phyloP scores from a whole-genome alignment of 768 basidiomycete genomes.

The Strobilomyces confusus region DNA sequence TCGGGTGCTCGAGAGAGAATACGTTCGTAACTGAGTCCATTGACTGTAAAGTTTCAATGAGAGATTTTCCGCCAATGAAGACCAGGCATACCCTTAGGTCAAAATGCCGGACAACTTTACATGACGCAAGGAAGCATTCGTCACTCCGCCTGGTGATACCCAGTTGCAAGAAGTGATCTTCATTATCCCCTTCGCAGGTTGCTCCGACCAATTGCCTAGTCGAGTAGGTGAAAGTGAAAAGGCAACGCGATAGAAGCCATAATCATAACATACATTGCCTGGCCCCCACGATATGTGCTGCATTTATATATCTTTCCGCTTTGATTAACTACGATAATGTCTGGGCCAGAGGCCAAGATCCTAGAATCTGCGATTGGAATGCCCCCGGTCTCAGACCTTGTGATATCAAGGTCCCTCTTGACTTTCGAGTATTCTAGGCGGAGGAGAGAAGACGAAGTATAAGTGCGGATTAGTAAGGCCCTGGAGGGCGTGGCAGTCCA shows the following conservation, averaged over 20 bases:
- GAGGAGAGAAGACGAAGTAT: slow-evolving; percentile 41
- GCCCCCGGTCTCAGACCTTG: slow-evolving; percentile 38
- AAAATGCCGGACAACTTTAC: slow-evolving; percentile 38
- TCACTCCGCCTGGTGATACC: slow-evolving; percentile 33
- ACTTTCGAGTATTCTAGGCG: slow-evolving; percentile 25
- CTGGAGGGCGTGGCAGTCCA: slow-evolving; percentile 14
- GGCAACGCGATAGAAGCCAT: not conserved
- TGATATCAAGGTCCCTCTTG: slow-evolving; percentile 36
- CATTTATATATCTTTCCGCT: slow-evolving; percentile 50
- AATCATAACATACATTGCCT: slow-evolving; percentile 38
- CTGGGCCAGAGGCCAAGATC: slow-evolving; percentile 30
- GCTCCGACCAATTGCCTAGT: slow-evolving; percentile 21
- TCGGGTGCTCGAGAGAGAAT: slow-evolving; percentile 32
- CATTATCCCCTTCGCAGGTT: slow-evolving; percentile 2
- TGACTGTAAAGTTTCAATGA: slow-evolving; percentile 28
- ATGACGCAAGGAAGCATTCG: slow-evolving; percentile 46
- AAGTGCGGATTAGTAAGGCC: slow-evolving; percentile 41
- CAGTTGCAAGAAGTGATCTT: slow-evolving; percentile 52
- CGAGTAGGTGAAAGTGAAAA: not conserved
- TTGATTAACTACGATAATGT: slow-evolving; percentile 45
- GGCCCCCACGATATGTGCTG: slow-evolving; percentile 33
- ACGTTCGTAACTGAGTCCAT: slow-evolving; percentile 26
- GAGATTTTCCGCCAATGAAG: not conserved
- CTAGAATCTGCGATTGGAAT: slow-evolving; percentile 46
- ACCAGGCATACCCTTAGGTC: slow-evolving; percentile 53